These are phyloP conservation scores for Beta lomatogona DNA, from an alignment of 179 eudicot species.

Conservation along the genomic window DNA sequence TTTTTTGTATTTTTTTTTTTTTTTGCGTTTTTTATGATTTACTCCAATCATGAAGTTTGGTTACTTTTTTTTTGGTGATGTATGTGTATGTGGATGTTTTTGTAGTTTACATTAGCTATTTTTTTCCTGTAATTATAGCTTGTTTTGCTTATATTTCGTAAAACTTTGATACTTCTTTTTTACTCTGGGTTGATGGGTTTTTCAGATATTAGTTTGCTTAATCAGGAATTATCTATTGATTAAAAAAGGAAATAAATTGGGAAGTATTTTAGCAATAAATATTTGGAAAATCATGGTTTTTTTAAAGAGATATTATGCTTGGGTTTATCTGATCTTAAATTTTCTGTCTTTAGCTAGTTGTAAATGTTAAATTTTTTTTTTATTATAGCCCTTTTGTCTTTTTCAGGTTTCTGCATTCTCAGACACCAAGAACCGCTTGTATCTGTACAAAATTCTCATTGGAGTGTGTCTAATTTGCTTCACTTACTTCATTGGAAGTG, in stretches of 20 bases:
- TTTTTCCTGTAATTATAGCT: too few species aligned
- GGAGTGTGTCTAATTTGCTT: conserved; percentile 35
- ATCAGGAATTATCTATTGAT: too few species aligned
- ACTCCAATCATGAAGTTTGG: too few species aligned
- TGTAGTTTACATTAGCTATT: too few species aligned
- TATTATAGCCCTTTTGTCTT: not conserved
- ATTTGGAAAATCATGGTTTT: not conserved
- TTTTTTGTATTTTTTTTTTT: not conserved
- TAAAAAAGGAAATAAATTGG: not conserved
- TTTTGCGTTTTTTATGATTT: not conserved
- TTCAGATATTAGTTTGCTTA: too few species aligned
- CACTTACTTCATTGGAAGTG: conserved; percentile 37
- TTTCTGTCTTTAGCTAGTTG: not conserved
- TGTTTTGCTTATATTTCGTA: too few species aligned
- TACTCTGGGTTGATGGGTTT: too few species aligned
- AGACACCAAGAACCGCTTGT: conserved; percentile 36
- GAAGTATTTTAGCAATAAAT: not conserved
- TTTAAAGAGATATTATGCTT: not conserved
- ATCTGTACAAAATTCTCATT: conserved; percentile 32
- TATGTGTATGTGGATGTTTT: too few species aligned
- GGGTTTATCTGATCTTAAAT: not conserved
- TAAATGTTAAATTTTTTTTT: not conserved
- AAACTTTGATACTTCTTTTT: too few species aligned
- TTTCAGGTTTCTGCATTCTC: conserved; percentile 32
- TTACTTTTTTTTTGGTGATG: too few species aligned